phyloP scores from a whole-genome alignment of 2,329 filamentous ascomycete species.

The Ustulina deusta region DNA sequence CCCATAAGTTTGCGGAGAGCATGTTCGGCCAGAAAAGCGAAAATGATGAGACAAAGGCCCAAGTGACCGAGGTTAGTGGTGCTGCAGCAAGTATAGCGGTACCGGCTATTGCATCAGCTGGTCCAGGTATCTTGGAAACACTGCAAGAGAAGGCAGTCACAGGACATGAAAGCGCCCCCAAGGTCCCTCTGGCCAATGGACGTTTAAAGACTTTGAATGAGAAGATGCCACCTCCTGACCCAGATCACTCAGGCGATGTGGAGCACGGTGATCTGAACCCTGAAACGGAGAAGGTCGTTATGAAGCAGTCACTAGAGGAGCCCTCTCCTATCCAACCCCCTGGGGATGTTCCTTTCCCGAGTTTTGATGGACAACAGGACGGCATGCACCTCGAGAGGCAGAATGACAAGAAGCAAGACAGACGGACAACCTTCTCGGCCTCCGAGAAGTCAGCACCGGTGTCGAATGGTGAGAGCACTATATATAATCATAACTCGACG shows the following conservation, averaged over 20 bases:
- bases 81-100: conserved; percentile 45
- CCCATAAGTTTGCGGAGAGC: conserved; percentile 78
- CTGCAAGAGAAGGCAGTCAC: conserved; percentile 37
- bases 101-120: conserved; percentile 45
- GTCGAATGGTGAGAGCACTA: conserved; percentile 51
- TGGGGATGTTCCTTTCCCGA: conserved; percentile 61
- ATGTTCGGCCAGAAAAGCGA: conserved; percentile 69
- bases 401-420: conserved; percentile 58
- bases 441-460: conserved; percentile 60
- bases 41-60: conserved; percentile 61
- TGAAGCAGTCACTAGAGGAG: conserved; percentile 49
- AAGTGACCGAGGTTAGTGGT: conserved; percentile 44
- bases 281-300: conserved; percentile 42
- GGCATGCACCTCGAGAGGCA: conserved; percentile 43
- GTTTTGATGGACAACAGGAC: conserved; percentile 56
- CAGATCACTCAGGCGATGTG: conserved; percentile 36
- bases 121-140: conserved; percentile 45
- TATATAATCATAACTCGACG: conserved; percentile 52
- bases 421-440: conserved; percentile 68
- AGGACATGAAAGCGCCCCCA: conserved; percentile 41
- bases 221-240: conserved; percentile 40
- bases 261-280: conserved; percentile 36
- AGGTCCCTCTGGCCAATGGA: conserved; percentile 36
- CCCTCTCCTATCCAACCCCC: conserved; percentile 58
- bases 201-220: conserved; percentile 40